Evolutionary conservation across 139 green algal species (phyloP), one percentile per base, ranked within the genome.

Genomic region (Tetradesmus lagerheimii): DNA sequence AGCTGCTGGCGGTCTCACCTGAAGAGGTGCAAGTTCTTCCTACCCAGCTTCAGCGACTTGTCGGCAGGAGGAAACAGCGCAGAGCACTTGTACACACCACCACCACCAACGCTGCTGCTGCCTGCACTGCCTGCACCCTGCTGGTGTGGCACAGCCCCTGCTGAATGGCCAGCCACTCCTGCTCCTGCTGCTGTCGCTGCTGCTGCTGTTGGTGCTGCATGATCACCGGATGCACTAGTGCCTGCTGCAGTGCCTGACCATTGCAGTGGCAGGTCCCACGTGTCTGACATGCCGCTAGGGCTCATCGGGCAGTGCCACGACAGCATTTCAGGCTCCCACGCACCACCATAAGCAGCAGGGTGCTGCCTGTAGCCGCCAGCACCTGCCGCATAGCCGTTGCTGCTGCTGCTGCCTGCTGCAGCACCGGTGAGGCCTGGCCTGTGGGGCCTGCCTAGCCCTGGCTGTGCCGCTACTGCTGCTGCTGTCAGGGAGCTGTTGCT

Each of bases 11-110:
- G 20, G 9, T 1, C 78, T 25, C n/a, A 88, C 74, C 93, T 80
- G 89, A 98, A 98, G 20, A 96, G 87, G 89, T 97, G 95, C 53
- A 98, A 90, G 93, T 98, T 98, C 85, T 92, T 92, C 29, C 90
- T 81, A 23, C 94, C 96, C 79, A 98, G 91, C 64, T 80, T 53
- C 43, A 93, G 41, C 4, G 93, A 96, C 86, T 78, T 91, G 27
- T 89, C 64, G 6, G 92, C 85, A 35, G 67, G 71, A n/a, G 96
- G 96, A 90, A 96, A 98, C 0, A 92, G 84, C 0, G 89, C 89
- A 64, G 90, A 75, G 83, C 96, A 98, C 50, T 84, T 80, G 84
- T 96, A 98, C 94, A 97, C 93, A 18, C 96, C 76, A 81, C 71
- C 29, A 27, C 57, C 35, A 53, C 50, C 50, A 50, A 20, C 81